Conservation (phyloP, 768 basidiomycete genomes). For the Mycena latifolia region DNA sequence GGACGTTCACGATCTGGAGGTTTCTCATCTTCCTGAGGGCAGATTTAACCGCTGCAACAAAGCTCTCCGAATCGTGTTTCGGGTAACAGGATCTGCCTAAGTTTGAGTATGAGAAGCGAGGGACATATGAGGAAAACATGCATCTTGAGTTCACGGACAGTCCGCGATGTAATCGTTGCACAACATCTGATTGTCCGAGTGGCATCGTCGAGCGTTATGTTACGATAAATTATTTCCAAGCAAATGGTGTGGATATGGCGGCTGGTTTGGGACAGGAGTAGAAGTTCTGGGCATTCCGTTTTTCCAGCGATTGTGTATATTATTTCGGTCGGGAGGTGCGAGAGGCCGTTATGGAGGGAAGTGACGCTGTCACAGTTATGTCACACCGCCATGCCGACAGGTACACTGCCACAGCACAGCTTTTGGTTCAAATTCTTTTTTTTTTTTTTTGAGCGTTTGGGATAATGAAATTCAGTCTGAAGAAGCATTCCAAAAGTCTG, state of each 20-base stretch:
- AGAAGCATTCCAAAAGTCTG: no score
- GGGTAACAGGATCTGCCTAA: no score
- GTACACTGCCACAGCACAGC: no score
- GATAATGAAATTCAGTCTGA: no score
- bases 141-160: conserved; percentile 11
- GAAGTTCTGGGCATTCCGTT: background rate
- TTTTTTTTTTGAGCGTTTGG: no score
- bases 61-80: no score
- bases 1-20: background rate
- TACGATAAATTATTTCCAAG: conserved; percentile 12
- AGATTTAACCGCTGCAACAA: no score
- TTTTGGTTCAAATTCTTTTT: no score
- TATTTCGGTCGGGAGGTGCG: conserved; percentile 1
- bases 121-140: background rate
- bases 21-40: background rate
- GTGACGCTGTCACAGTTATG: no score
- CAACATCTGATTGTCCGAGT: conserved; percentile 12
- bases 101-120: no score
- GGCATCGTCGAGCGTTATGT: background rate
- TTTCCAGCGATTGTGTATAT: conserved; percentile 1
- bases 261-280: conserved; percentile 3
- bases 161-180: background rate
- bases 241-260: conserved; percentile 8
- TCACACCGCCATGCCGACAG: no score
- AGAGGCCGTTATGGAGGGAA: background rate